These are phyloP conservation scores for Penicillium chermesinum DNA, from an alignment of 495 filamentous ascomycete genomes.

Conservation along the genomic window DNA sequence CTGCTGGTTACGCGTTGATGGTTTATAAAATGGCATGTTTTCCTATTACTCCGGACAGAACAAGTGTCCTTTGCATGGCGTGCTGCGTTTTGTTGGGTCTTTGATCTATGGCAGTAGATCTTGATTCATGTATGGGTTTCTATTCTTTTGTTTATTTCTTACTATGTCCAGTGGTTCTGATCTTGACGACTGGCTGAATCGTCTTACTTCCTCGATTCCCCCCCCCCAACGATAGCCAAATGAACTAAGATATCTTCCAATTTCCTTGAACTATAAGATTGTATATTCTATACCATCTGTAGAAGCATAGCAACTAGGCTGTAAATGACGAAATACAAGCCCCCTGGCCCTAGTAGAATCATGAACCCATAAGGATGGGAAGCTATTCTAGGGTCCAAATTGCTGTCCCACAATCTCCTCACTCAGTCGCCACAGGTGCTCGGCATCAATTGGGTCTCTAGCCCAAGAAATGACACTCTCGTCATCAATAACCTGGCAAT, in stretches of 20 bases:
- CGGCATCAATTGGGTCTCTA: constrained; percentile 29
- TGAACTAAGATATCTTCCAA: constrained; percentile 16
- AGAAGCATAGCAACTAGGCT: no score
- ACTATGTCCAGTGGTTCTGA: constrained; percentile 5
- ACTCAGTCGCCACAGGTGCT: constrained; percentile 39
- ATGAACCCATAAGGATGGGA: no score
- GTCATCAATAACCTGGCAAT: constrained; percentile 34
- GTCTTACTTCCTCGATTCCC: constrained; percentile 13
- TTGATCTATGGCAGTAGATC: constrained; percentile 20
- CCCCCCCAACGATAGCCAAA: constrained; percentile 17
- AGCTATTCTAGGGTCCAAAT: no score
- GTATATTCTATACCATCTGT: no score
- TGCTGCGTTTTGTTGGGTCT: constrained; percentile 22
- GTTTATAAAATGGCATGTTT: constrained; percentile 25
- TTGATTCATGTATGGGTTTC: constrained; percentile 13
- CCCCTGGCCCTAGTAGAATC: no score
- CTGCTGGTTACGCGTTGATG: background rate
- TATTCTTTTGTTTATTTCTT: constrained; percentile 13
- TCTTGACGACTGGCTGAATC: constrained; percentile 14
- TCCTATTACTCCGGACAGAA: constrained; percentile 12
- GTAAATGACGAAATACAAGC: no score
- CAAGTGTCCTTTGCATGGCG: constrained; percentile 26
- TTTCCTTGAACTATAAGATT: background rate
- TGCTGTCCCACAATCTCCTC: constrained; percentile 34
- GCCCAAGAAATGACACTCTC: constrained; percentile 8